Evolutionary conservation across 371 early-diverging fungal species (phyloP).

Genomic region (Saksenaea vasiformis): DNA sequence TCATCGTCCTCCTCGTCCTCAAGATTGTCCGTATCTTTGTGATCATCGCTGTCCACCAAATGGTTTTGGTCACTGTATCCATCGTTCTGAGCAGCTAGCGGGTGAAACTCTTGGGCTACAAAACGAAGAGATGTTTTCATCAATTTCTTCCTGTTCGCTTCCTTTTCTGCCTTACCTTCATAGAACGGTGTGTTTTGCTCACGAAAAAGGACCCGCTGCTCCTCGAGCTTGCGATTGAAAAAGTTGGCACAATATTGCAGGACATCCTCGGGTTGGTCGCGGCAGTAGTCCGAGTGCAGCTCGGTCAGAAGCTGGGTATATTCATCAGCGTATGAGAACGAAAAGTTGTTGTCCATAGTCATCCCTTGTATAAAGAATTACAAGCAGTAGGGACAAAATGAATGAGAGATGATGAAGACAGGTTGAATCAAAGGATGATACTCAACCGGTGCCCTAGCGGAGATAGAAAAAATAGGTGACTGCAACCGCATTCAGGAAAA

Average conservation of each 20-base stretch:
- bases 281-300: constrained; percentile 22
- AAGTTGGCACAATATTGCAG: constrained; percentile 87
- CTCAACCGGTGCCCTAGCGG: too few species aligned
- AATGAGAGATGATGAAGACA: not conserved
- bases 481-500: too few species aligned
- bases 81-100: constrained; percentile 14
- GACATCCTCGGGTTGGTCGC: constrained; percentile 67
- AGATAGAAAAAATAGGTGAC: too few species aligned
- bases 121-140: not conserved
- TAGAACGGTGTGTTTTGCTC: constrained; percentile 6
- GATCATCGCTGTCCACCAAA: constrained; percentile 10
- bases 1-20: constrained; percentile 44
- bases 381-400: constrained; percentile 1
- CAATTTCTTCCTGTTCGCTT: not conserved
- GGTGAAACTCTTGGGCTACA: constrained; percentile 17
- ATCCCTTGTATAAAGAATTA: not conserved
- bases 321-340: constrained; percentile 21
- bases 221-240: constrained; percentile 71
- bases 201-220: constrained; percentile 51
- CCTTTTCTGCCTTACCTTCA: constrained; percentile 6
- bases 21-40: constrained; percentile 31
- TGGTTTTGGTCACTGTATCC: constrained; percentile 9
- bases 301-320: constrained; percentile 33
- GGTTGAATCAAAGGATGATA: too few species aligned
- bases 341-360: constrained; percentile 16